Conservation (phyloP, 371 early-diverging fungal species). For the Chytridium lagenaria region DNA sequence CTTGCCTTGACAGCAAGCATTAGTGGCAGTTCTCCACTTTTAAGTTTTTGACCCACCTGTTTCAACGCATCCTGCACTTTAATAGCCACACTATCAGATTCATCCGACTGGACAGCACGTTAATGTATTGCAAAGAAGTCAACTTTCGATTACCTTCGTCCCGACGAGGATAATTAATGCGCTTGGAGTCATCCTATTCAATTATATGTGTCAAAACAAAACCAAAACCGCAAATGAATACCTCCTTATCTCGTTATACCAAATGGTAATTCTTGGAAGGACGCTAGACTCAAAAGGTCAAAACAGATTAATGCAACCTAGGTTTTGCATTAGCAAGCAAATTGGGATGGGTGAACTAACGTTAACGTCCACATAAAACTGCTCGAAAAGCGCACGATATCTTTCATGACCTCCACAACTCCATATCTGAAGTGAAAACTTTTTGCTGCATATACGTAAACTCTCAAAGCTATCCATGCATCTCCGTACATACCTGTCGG, state of each 20-base stretch:
- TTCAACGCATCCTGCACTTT: constrained; percentile 52
- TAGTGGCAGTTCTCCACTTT: background rate
- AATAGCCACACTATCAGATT: constrained; percentile 49
- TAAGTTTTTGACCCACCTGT: no score
- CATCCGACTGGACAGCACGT: no score
- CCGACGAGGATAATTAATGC: constrained; percentile 52
- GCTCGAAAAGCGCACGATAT: constrained; percentile 54
- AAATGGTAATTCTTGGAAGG: constrained; percentile 54
- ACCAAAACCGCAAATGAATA: constrained; percentile 7
- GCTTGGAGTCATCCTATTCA: constrained; percentile 41
- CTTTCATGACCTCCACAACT: constrained; percentile 57
- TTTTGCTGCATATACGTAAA: constrained; percentile 41
- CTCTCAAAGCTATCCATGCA: background rate
- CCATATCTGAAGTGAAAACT: constrained; percentile 54
- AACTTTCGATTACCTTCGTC: constrained; percentile 50
- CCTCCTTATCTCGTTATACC: constrained; percentile 60
- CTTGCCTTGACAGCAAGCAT: constrained; percentile 38
- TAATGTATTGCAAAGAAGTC: no score
- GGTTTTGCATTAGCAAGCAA: no score
- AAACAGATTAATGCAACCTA: constrained; percentile 53
- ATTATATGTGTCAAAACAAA: background rate
- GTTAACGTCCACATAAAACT: constrained; percentile 50
- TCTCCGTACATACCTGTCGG: constrained; percentile 41
- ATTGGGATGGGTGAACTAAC: constrained; percentile 9
- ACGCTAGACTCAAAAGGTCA: constrained; percentile 48